A percentile compares a stretch with the other conserved stretches of the same genome.
Evolutionary conservation across 352 stramenopile species (phyloP).

Genomic region (Blastocystis sp.): DNA sequence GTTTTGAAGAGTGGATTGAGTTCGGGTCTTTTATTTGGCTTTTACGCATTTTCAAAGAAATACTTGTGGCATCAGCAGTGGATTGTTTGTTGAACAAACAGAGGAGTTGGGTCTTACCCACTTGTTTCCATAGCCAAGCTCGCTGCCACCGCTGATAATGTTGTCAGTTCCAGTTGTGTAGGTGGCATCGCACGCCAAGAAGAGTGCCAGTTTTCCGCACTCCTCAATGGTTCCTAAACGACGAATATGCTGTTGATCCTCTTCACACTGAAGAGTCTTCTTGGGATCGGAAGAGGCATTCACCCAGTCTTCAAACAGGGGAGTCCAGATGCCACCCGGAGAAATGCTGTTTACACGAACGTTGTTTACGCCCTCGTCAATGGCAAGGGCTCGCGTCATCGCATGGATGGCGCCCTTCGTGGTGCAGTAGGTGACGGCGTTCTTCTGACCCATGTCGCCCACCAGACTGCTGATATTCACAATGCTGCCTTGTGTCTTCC

Average conservation of each 20-base stretch:
- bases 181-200: slow-evolving; percentile 43
- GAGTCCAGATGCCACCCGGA: slow-evolving; percentile 52
- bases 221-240: slow-evolving; percentile 42
- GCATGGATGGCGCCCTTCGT: slow-evolving; percentile 55
- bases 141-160: slow-evolving; percentile 50
- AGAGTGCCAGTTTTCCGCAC: slow-evolving; percentile 51
- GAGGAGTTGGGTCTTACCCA: background rate
- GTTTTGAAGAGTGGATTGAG: slow-evolving; percentile 40
- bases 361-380: slow-evolving; percentile 42
- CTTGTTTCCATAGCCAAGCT: slow-evolving; percentile 55
- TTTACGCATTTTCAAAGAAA: slow-evolving; percentile 4
- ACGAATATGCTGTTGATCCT: slow-evolving; percentile 48
- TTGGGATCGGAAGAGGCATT: slow-evolving; percentile 36
- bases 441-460: slow-evolving; percentile 40
- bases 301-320: slow-evolving; percentile 51
- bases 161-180: slow-evolving; percentile 53
- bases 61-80: background rate
- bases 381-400: slow-evolving; percentile 44
- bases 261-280: slow-evolving; percentile 27
- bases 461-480: slow-evolving; percentile 52
- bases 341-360: slow-evolving; percentile 56
- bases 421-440: slow-evolving; percentile 46
- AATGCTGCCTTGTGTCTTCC: slow-evolving; percentile 53
- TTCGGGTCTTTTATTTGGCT: slow-evolving; percentile 39
- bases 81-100: background rate